Conservation (phyloP, 768 basidiomycete genomes). For the Tricholoma bakamatsutake region DNA sequence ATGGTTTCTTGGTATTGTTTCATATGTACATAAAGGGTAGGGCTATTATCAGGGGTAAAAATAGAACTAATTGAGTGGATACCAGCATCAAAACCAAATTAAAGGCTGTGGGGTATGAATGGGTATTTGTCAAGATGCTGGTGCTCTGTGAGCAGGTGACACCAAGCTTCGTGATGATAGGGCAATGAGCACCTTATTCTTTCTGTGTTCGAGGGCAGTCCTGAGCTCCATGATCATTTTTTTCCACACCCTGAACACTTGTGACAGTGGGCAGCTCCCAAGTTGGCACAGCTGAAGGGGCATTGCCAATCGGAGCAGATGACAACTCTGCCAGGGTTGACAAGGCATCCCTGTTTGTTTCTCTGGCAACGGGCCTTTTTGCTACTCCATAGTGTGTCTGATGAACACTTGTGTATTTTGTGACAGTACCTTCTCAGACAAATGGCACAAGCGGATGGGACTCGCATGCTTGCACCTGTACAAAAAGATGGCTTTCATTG, state of each 20-base stretch:
- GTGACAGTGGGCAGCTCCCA: no score
- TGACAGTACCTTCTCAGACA: slow-evolving; percentile 22
- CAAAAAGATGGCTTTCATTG: neutral
- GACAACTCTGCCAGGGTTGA: neutral
- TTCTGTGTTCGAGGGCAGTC: no score
- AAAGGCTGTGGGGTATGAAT: slow-evolving; percentile 16
- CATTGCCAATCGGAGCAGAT: slow-evolving; percentile 33
- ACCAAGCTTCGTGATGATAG: slow-evolving; percentile 27
- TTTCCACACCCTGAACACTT: slow-evolving; percentile 38
- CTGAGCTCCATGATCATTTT: slow-evolving; percentile 31
- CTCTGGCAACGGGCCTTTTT: no score
- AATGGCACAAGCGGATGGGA: no score
- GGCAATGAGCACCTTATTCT: slow-evolving; percentile 27
- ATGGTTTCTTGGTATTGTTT: slow-evolving; percentile 16
- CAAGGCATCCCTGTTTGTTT: no score
- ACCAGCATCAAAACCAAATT: slow-evolving; percentile 27
- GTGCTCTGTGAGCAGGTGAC: slow-evolving; percentile 9
- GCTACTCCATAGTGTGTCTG: slow-evolving; percentile 19
- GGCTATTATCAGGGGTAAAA: no score
- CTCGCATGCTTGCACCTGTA: neutral
- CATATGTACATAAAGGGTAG: no score
- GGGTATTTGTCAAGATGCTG: slow-evolving; percentile 21
- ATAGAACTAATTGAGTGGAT: no score
- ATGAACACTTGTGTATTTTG: slow-evolving; percentile 1
- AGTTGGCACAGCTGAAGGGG: slow-evolving; percentile 17